phyloP scores from a whole-genome alignment of 2,329 filamentous ascomycete genomes.

The Plectosphaerella sp. region DNA sequence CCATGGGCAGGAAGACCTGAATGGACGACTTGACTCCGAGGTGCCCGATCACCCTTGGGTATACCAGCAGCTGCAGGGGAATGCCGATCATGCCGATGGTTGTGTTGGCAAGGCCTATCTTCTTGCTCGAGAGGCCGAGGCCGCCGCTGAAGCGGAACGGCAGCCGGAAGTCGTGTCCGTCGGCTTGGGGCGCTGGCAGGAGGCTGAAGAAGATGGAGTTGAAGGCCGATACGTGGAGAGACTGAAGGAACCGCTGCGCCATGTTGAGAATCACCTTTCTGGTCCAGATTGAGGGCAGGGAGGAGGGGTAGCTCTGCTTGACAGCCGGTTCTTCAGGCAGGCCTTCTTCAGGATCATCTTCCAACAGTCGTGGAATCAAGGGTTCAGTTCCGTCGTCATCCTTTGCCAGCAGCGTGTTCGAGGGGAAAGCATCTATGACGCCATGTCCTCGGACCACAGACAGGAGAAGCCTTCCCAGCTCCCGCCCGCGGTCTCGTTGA shows the following conservation, averaged over 20 bases:
- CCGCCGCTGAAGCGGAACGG: slow-evolving; percentile 17
- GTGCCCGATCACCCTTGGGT: slow-evolving; percentile 10
- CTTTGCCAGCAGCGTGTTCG: too few relatives aligned
- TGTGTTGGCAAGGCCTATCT: slow-evolving; percentile 17
- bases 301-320: neutral
- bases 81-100: slow-evolving; percentile 17
- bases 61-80: slow-evolving; percentile 16
- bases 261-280: slow-evolving; percentile 13
- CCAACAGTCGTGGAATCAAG: neutral
- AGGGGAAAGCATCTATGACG: too few relatives aligned
- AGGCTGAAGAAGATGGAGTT: slow-evolving; percentile 17
- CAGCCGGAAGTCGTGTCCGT: slow-evolving; percentile 1
- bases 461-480: neutral
- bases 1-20: slow-evolving; percentile 15
- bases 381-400: too few relatives aligned
- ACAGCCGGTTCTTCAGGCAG: neutral
- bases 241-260: slow-evolving; percentile 5
- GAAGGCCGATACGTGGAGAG: slow-evolving; percentile 13
- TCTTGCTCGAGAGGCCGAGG: slow-evolving; percentile 16
- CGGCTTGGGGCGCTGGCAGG: slow-evolving; percentile 9
- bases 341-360: neutral
- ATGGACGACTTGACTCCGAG: slow-evolving; percentile 14
- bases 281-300: slow-evolving; percentile 11
- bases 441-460: too few relatives aligned
- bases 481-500: slow-evolving; percentile 8